Percentiles rank a stretch among this genome's conserved stretches.
phyloP scores from a whole-genome alignment of 2,329 filamentous ascomycete species.

The Aspergillus hiratsukae region DNA sequence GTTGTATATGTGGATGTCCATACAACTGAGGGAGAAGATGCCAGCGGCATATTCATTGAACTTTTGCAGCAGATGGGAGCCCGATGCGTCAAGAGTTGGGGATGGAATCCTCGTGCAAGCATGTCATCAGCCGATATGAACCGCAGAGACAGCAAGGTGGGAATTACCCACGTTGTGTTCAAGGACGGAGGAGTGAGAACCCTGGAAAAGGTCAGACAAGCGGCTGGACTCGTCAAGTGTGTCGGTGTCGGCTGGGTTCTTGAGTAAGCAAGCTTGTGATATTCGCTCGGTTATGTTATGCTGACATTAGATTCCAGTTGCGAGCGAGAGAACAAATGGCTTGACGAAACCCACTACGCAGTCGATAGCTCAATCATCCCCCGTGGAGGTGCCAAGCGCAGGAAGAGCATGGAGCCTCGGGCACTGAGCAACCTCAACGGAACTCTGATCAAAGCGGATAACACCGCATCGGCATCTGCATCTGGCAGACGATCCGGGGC shows the following conservation, averaged over 20 bases:
- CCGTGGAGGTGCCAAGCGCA: slow-evolving; percentile 65
- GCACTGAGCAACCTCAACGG: slow-evolving; percentile 66
- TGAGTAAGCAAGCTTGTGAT: slow-evolving; percentile 57
- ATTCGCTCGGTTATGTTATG: background rate
- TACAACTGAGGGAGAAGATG: slow-evolving; percentile 75
- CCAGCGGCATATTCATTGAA: slow-evolving; percentile 75
- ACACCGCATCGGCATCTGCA: slow-evolving; percentile 20
- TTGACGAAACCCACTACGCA: slow-evolving; percentile 66
- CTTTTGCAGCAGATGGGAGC: slow-evolving; percentile 78
- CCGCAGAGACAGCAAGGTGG: slow-evolving; percentile 50
- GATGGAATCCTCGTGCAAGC: slow-evolving; percentile 60
- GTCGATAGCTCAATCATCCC: slow-evolving; percentile 65
- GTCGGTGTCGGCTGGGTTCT: slow-evolving; percentile 86
- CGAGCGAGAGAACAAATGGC: slow-evolving; percentile 70
- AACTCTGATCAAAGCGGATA: slow-evolving; percentile 46
- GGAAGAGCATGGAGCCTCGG: slow-evolving; percentile 78
- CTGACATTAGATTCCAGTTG: slow-evolving; percentile 49
- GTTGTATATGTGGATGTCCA: slow-evolving; percentile 81
- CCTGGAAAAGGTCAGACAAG: slow-evolving; percentile 72
- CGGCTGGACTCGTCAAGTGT: slow-evolving; percentile 71
- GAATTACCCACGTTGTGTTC: slow-evolving; percentile 84
- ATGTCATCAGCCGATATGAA: slow-evolving; percentile 32
- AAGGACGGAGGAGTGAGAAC: slow-evolving; percentile 81
- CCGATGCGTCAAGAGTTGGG: slow-evolving; percentile 70
- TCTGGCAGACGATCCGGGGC: slow-evolving; percentile 27